Base-by-base conservation (phyloP, 495 filamentous ascomycete species). In the Penicillium crystallinum region DNA sequence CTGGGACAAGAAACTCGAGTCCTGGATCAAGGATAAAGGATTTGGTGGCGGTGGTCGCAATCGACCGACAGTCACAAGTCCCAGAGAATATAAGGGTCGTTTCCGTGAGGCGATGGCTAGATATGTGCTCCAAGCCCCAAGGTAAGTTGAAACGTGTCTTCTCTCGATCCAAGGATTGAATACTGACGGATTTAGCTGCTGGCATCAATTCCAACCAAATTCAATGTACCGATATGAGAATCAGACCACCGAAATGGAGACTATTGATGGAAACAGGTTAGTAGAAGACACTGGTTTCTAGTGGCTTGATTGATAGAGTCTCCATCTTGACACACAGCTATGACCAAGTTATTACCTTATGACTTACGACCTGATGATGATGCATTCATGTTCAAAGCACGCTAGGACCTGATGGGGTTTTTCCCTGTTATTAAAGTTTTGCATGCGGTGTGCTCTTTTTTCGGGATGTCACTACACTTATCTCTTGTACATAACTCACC, bases 1-100 rank as follows among this genome's bases (percentile, higher is more conserved):
- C 11, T 99, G 95, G 93, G 93, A 99, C 71, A 99, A 99, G 76
- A 96, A 95, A 61, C 80, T 99, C 9, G 93, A 99, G 70, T 91
- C 85, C 23, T 99, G 93, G 93, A 96, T 97, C 73, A 99, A 99
- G 69, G 88, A 95, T 61, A 84, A 91, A 30, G 91, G 91, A 7
- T 89, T 91, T 61, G 87, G 85, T 17, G 88, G 87, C 4, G 87
- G 88, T 50, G 85, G 87, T 43, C 85, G 91, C 64, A 96, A 96
- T 59, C 78, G 87, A 46, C 93, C 93, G 9, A 99, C 93, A 0
- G 91, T 99, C 22, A 99, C 93, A 29, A 95, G 89, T 70, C 93
- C 93, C 8, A 95, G 89, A 71, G 95, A 99, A 70, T 97, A 99
- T 66, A 93, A 97, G 71, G 88, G 85, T 57, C 84, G 93, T 38